Conservation (phyloP, 2,329 filamentous ascomycete species). For the Colletotrichum magnum region DNA sequence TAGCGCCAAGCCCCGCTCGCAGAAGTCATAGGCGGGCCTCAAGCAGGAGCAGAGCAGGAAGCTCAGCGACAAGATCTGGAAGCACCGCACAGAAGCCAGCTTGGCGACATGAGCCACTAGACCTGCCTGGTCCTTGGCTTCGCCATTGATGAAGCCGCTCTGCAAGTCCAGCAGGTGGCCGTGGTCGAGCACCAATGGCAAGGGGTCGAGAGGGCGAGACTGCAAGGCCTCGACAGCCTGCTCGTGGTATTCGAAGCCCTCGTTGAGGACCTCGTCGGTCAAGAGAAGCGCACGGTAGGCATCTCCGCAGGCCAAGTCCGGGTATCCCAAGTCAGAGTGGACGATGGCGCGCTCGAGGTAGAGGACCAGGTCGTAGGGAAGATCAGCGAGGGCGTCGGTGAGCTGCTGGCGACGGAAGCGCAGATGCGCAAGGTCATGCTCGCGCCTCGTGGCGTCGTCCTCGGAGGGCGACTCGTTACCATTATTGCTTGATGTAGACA, state of each 20-base stretch:
- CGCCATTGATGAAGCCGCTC: constrained; percentile 50
- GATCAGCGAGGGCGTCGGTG: constrained; percentile 66
- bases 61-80: constrained; percentile 70
- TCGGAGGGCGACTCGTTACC: constrained; percentile 32
- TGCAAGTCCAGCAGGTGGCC: constrained; percentile 52
- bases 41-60: constrained; percentile 77
- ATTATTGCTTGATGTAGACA: constrained; percentile 33
- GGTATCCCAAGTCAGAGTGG: constrained; percentile 84
- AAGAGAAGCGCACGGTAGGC: constrained; percentile 92
- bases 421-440: constrained; percentile 54
- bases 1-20: constrained; percentile 70
- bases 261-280: constrained; percentile 83
- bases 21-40: constrained; percentile 77
- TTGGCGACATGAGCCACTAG: constrained; percentile 59
- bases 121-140: constrained; percentile 51
- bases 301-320: constrained; percentile 90
- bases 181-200: constrained; percentile 62
- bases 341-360: constrained; percentile 79
- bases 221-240: constrained; percentile 69
- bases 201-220: constrained; percentile 50
- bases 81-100: constrained; percentile 69
- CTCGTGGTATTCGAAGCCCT: constrained; percentile 87
- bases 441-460: constrained; percentile 16
- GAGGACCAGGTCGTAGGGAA: constrained; percentile 74
- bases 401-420: constrained; percentile 69